Evolutionary conservation across 2,329 filamentous ascomycete species (phyloP), one percentile per base, ranked within the genome.

Genomic region (Talaromyces albobiverticillius): DNA sequence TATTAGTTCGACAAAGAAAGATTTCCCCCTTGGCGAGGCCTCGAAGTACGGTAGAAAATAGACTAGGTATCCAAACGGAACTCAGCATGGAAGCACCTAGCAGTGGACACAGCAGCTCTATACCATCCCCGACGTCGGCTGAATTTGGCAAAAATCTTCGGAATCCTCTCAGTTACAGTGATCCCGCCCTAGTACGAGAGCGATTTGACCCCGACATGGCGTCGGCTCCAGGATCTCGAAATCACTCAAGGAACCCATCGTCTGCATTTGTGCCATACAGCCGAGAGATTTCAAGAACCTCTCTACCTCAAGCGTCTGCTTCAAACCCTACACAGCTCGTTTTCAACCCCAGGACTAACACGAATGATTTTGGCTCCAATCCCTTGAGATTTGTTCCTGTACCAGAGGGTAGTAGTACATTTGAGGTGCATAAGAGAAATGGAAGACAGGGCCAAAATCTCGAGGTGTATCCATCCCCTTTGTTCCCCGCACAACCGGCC

Each of bases 81-180:
- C 57, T 64, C 3, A 71, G 69, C 6, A 61, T 53, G 1, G 71
- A 72, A 31, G 70, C 25, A 51, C 47, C 66, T 6, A 55, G 68
- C 14, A 56, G 62, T 22, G 61, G 60, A 25, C 59, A 63, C 36
- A 54, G 56, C 40, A 64, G 66, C 53, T 41, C 60, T 9, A 64
- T 64, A 41, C 58, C 62, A 1, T 69, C 67, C 10, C 64, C 69
- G 1, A 55, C 71, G 11, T 61, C 66, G 4, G 57, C 61, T 1
- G 68, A 72, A 23, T 57, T 65, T 40, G 56, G 54, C 25, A 46
- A 49, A 16, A 61, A 68, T 26, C 60, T 61, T 51, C 53, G 70
- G 55, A 60, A 53, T 20, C 62, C 62, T n/a, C 64, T 69, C 11
- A 64, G 64, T 11, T 67, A 68, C 48, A 68, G 69, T 55, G 67